phyloP scores from a whole-genome alignment of 306 rosid genomes.

The Carpinus viminea region DNA sequence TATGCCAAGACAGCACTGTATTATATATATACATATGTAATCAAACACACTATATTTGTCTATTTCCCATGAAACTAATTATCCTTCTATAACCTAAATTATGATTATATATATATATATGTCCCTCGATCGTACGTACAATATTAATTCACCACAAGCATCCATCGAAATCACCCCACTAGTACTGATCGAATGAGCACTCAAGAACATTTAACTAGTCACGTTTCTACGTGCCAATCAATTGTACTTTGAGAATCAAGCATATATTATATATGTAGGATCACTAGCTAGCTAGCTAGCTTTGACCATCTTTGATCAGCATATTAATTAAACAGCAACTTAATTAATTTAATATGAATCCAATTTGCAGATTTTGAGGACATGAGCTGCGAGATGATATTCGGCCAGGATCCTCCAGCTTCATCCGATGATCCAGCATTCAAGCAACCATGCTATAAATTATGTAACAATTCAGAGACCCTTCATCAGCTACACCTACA shows the following conservation, averaged over 20 bases:
- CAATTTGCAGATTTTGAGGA: slow-evolving; percentile 86
- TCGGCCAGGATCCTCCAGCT: slow-evolving; percentile 84
- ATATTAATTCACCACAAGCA: too few species aligned
- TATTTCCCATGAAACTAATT: slow-evolving; percentile 37
- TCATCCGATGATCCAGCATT: slow-evolving; percentile 75
- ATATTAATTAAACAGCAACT: too few species aligned
- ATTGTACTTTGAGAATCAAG: slow-evolving; percentile 13
- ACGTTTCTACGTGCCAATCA: background rate
- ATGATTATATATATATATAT: too few species aligned
- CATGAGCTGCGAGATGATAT: slow-evolving; percentile 96
- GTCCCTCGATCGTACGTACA: too few species aligned
- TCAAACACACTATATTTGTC: slow-evolving; percentile 11
- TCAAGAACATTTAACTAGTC: too few species aligned
- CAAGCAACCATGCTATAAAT: slow-evolving; percentile 86
- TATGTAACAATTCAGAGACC: slow-evolving; percentile 48
- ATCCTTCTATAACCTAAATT: slow-evolving; percentile 7
- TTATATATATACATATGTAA: background rate
- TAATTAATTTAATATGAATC: too few species aligned
- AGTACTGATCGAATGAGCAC: too few species aligned
- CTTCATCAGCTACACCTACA: background rate
- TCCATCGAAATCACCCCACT: too few species aligned
- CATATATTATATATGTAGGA: background rate
- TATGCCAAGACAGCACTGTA: background rate
- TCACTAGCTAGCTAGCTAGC: background rate
- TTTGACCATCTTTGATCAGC: slow-evolving; percentile 11